Base-by-base conservation (phyloP, 306 rosid genomes). In the Castanea crenata region DNA sequence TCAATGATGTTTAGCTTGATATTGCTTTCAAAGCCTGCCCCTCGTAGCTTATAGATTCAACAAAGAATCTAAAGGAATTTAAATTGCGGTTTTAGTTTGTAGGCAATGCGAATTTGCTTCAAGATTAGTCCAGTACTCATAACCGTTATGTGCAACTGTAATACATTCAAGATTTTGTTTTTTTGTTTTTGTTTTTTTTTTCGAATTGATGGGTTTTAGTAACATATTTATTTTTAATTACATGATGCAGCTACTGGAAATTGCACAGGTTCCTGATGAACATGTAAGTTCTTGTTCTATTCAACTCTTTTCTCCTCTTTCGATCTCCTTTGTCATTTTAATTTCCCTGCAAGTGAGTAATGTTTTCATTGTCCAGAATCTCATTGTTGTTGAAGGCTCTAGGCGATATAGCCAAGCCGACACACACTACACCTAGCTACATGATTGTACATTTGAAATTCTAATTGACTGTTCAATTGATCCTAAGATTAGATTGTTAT, bases 211-310 rank as follows among this genome's bases (percentile, higher is more conserved):
- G 34, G 55, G 57, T 59, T 27, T n/a, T 46, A 68, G n/a, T 57
- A 78, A 76, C 63, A 27, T 74, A 74, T 74, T 35, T 83, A 16
- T 35, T 73, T 74, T 74, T 71, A 73, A 70, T 88, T 85, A 68
- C 71, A 29, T 79, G 72, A 34, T 89, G 92, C 97, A 95, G 99
- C 92, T 95, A 58, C 83, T 95, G 87, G 99, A 95, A 91, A 95
- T 95, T 57, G 99, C 99, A 31, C 99, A 95, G 85, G 99, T 95
- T 80, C 88, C 97, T 79, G 96, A 93, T 84, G 90, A 93, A 79
- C 93, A 95, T 69, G 99, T 95, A 89, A 90, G 96, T 80, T 76
- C 71, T 77, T 19, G 44, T 55, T 76, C 83, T 76, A 62, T 77
- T 70, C 65, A 65, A 5, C 72, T 75, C 74, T 35, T 7, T 63